phyloP scores from a whole-genome alignment of 805 yeast genomes.

The Ogataea ramenticola region DNA sequence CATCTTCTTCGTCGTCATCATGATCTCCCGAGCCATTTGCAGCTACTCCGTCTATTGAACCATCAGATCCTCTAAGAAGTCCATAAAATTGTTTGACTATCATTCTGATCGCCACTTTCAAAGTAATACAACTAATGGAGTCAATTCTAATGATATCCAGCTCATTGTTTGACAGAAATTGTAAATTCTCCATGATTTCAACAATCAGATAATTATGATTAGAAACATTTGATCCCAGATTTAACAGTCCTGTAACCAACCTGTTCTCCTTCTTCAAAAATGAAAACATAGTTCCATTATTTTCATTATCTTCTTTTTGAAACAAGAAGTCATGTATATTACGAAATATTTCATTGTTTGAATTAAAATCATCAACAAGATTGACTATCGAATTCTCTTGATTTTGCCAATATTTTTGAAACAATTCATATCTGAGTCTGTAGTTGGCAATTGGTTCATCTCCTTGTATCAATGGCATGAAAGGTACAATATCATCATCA shows the following conservation, averaged over 20 bases:
- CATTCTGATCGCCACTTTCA: constrained; percentile 28
- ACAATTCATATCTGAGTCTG: constrained; percentile 33
- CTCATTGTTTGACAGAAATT: not conserved
- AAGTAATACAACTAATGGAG: constrained; percentile 30
- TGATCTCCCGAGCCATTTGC: not conserved
- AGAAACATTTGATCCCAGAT: constrained; percentile 36
- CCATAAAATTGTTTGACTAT: constrained; percentile 21
- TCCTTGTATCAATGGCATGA: constrained; percentile 35
- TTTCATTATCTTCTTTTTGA: constrained; percentile 2
- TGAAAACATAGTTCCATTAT: not conserved
- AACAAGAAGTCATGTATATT: constrained; percentile 22
- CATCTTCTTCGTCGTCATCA: constrained; percentile 1
- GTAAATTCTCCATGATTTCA: constrained; percentile 16
- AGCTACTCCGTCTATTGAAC: no score
- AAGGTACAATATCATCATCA: constrained; percentile 23
- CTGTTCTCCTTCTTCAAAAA: not conserved
- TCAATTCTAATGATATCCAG: constrained; percentile 24
- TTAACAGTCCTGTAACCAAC: constrained; percentile 30
- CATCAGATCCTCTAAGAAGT: not conserved
- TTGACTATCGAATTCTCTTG: constrained; percentile 24
- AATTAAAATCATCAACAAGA: constrained; percentile 25
- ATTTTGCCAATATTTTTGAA: constrained; percentile 29
- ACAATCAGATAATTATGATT: constrained; percentile 30
- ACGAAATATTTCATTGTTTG: constrained; percentile 22
- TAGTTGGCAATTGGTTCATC: constrained; percentile 32